Percentiles rank a stretch among this genome's conserved stretches.
These are phyloP conservation scores for Ensete ventricosum DNA, from an alignment of 176 grass and related monocot genomes.

Conservation along the genomic window DNA sequence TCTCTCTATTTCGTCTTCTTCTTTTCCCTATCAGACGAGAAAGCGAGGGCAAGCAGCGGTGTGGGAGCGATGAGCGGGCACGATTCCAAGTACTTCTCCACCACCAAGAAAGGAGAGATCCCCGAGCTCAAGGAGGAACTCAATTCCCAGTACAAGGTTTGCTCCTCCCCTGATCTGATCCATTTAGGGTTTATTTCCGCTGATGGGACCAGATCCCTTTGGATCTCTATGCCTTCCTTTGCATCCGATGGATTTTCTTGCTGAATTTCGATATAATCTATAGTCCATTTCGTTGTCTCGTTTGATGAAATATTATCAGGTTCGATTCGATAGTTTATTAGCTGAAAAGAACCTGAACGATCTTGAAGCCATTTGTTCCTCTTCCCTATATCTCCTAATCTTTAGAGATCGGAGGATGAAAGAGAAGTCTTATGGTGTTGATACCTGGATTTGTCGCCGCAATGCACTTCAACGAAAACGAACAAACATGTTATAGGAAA, in stretches of 20 bases:
- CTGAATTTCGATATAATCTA: not conserved
- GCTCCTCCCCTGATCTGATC: not conserved
- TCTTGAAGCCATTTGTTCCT: not conserved
- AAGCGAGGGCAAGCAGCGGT: not conserved
- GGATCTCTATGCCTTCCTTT: not conserved
- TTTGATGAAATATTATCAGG: not conserved
- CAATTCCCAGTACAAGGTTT: conserved; percentile 99
- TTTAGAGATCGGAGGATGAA: not conserved
- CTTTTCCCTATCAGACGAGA: not conserved
- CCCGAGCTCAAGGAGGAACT: conserved; percentile 99
- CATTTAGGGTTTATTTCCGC: not conserved
- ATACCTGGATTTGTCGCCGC: not conserved
- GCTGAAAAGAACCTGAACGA: not conserved
- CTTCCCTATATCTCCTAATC: not conserved
- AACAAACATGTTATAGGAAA: not conserved
- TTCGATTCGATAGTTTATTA: not conserved
- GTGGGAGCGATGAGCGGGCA: conserved; percentile 85
- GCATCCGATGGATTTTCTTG: not conserved
- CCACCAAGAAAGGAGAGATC: conserved; percentile 99
- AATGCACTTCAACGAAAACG: not conserved
- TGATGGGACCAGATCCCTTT: not conserved
- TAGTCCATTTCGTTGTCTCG: not conserved
- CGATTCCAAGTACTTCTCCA: conserved; percentile 99
- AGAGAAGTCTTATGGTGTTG: not conserved
- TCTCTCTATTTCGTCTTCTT: not conserved